Conservation (phyloP, 176 grass and related monocot species). For the Ananas comosus region DNA sequence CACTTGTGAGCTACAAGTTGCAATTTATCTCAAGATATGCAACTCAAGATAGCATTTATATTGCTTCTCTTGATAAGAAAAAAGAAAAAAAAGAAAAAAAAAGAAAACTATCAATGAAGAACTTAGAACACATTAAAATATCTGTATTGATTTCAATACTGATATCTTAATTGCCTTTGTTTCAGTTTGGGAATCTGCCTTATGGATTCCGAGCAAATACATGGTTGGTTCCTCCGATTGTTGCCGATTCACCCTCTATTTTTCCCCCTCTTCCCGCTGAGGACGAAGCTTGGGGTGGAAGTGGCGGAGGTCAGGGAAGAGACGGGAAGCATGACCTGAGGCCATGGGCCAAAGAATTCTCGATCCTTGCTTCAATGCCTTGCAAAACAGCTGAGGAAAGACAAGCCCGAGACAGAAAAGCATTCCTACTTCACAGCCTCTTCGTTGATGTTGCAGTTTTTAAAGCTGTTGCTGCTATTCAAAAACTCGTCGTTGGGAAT, state of each 20-base stretch:
- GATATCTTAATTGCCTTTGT: background rate
- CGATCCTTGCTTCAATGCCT: slow-evolving; percentile 78
- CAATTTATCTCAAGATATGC: too few relatives aligned
- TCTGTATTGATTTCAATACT: slow-evolving; percentile 2
- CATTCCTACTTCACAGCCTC: slow-evolving; percentile 93
- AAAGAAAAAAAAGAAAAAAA: too few relatives aligned
- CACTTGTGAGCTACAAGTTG: too few relatives aligned
- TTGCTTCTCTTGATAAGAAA: too few relatives aligned
- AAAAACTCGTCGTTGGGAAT: slow-evolving; percentile 32
- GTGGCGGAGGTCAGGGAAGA: slow-evolving; percentile 78
- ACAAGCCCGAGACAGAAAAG: slow-evolving; percentile 81
- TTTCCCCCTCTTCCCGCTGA: slow-evolving; percentile 90
- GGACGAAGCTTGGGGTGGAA: slow-evolving; percentile 85
- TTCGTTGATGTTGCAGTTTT: slow-evolving; percentile 89
- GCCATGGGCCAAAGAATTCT: slow-evolving; percentile 77
- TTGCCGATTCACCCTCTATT: slow-evolving; percentile 54
- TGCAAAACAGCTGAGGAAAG: slow-evolving; percentile 95
- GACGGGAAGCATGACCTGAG: slow-evolving; percentile 61
- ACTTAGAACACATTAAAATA: background rate
- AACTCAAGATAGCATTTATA: too few relatives aligned
- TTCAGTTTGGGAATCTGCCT: slow-evolving; percentile 98
- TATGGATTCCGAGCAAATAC: slow-evolving; percentile 98
- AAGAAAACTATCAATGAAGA: background rate
- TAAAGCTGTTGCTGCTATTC: slow-evolving; percentile 75
- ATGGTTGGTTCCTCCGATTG: slow-evolving; percentile 75